phyloP scores from a whole-genome alignment of 352 stramenopile species.

The Labyrinthula sp. region DNA sequence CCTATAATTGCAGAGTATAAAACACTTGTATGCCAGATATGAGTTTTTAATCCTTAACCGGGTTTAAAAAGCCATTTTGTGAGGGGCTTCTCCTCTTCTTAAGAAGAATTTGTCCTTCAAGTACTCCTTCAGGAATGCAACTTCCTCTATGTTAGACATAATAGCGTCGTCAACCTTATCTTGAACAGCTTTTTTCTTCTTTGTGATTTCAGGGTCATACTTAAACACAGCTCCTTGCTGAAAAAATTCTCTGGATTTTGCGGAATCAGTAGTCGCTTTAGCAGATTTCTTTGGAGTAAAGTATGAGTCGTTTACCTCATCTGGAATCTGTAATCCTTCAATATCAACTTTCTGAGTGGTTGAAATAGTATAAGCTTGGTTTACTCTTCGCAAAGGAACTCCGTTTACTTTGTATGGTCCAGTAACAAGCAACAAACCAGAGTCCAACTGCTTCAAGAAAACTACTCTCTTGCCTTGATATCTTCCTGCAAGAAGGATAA shows the following conservation, averaged over 20 bases:
- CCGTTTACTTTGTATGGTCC: conserved; percentile 96
- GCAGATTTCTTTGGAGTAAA: conserved; percentile 74
- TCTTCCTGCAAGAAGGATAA: conserved; percentile 84
- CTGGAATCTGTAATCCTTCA: conserved; percentile 61
- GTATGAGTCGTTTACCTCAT: conserved; percentile 76
- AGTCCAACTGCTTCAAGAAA: conserved; percentile 86
- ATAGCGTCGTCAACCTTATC: conserved; percentile 80
- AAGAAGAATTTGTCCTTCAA: conserved; percentile 93
- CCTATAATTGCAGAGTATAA: too few relatives aligned
- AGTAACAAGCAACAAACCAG: conserved; percentile 75
- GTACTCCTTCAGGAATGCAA: conserved; percentile 89
- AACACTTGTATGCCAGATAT: too few relatives aligned
- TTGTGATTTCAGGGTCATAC: conserved; percentile 71
- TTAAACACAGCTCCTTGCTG: conserved; percentile 50
- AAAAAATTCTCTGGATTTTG: conserved; percentile 73
- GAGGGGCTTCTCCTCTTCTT: conserved; percentile 81
- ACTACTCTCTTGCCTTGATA: conserved; percentile 93
- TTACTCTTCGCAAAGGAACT: conserved; percentile 86
- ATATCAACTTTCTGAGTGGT: conserved; percentile 91
- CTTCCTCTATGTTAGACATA: conserved; percentile 40
- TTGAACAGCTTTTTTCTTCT: conserved; percentile 94
- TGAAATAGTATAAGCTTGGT: conserved; percentile 95
- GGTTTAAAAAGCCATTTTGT: conserved; percentile 97
- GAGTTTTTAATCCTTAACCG: too few relatives aligned
- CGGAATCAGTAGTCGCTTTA: conserved; percentile 41